phyloP scores from a whole-genome alignment of 2,329 filamentous ascomycete species.

The Neonectria sp. region DNA sequence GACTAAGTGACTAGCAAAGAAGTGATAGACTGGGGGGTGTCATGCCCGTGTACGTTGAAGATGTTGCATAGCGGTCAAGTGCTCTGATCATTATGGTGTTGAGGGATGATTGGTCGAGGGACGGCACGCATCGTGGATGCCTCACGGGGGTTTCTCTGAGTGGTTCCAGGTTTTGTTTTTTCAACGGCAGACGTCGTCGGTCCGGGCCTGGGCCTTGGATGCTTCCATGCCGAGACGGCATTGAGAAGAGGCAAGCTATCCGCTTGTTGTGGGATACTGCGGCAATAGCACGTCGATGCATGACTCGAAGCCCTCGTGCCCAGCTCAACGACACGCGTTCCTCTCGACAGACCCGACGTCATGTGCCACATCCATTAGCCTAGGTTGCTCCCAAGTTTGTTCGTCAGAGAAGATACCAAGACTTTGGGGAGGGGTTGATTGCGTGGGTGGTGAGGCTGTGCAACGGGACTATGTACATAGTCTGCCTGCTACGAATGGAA shows the following conservation, averaged over 20 bases:
- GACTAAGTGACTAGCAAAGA: conserved; percentile 35
- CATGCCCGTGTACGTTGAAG: conserved; percentile 19
- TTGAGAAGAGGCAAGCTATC: neutral
- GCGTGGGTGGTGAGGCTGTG: conserved; percentile 49
- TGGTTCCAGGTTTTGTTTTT: conserved; percentile 9
- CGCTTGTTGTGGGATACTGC: neutral
- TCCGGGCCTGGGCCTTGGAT: neutral
- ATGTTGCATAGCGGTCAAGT: conserved; percentile 35
- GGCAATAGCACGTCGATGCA: neutral
- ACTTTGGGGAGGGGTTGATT: conserved; percentile 43
- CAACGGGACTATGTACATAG: conserved; percentile 28
- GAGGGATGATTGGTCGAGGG: conserved; percentile 15
- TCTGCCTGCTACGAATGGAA: neutral
- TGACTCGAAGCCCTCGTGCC: conserved; percentile 12
- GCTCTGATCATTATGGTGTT: conserved; percentile 16
- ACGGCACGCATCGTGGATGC: conserved; percentile 4
- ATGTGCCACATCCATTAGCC: conserved; percentile 18
- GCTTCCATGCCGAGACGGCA: neutral
- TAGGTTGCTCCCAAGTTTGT: neutral
- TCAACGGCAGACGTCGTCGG: conserved; percentile 11
- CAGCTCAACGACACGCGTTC: conserved; percentile 23
- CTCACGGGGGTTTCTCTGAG: conserved; percentile 10
- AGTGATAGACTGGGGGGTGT: conserved; percentile 19
- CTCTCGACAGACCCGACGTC: neutral
- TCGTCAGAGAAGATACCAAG: conserved; percentile 22